These are phyloP conservation scores for Trichophyton verrucosum DNA, from an alignment of 2,329 filamentous ascomycete species.

Conservation along the genomic window DNA sequence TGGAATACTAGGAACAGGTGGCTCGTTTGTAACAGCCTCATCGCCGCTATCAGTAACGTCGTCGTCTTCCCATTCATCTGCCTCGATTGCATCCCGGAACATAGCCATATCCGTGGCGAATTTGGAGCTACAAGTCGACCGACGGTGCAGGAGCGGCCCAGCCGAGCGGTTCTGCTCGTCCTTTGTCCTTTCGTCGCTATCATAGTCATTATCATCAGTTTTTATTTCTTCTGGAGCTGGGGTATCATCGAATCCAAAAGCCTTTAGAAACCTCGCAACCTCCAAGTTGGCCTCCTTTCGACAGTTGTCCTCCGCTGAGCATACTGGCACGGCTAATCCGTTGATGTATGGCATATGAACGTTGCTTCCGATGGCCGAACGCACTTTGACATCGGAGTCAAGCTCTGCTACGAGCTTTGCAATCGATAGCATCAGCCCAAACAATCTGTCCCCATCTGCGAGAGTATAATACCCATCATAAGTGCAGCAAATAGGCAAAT, in stretches of 20 bases:
- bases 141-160: neutral
- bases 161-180: neutral
- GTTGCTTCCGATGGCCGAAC: constrained; percentile 10
- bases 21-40: neutral
- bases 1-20: neutral
- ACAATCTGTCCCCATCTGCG: constrained; percentile 10
- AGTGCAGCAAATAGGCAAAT: constrained; percentile 11
- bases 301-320: constrained; percentile 8
- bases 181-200: neutral
- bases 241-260: constrained; percentile 1
- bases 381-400: constrained; percentile 8
- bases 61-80: constrained; percentile 6
- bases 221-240: neutral
- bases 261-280: neutral
- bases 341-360: constrained; percentile 8
- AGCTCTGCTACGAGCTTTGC: constrained; percentile 9
- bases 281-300: neutral
- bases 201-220: neutral
- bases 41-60: constrained; percentile 3
- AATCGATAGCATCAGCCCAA: constrained; percentile 11
- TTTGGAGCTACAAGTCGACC: neutral
- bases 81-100: constrained; percentile 1
- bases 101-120: constrained; percentile 4
- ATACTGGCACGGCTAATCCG: constrained; percentile 12
- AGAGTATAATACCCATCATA: constrained; percentile 10